Base-by-base conservation (phyloP, 176 grass and related monocot species). In the Urochloa ruziziensis region DNA sequence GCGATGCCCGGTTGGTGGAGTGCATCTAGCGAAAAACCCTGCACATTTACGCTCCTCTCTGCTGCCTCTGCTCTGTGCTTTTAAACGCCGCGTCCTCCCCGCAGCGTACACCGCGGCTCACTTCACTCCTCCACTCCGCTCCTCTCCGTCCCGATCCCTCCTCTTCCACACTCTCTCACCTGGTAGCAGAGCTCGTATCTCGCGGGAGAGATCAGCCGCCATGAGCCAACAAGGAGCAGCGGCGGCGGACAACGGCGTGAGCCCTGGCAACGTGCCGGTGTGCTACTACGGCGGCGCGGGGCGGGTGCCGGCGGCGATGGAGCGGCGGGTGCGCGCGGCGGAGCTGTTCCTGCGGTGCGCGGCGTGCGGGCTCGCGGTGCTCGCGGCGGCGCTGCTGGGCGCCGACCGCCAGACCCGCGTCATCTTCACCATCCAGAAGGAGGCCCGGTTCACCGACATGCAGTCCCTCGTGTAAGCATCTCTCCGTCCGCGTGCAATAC, bases 371-470 rank as follows among this genome's bases (percentile, higher is more conserved):
- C 80, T 95, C 12, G 96, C 89, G 17, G 87, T 86, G 61, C 70
- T 94, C 71, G 87, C 93, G 39, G 91, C 89, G 83, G 91, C 91
- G 59, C 80, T 98, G 27, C 51, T 94, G n/a, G 87, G 32, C 29
- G 67, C 80, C n/a, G 87, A 93, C 78, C 53, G 82, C 40, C 91
- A 98, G 89, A 78, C 90, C 32, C 85, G 67, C 67, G 60, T 27
- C 82, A 68, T 98, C 84, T 90, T 98, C 89, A 90, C 96, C 59
- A n/a, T 95, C 74, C 29, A 90, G 78, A 93, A 85, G 93, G 80
- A 77, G 73, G 96, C 96, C 80, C 88, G 74, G 11, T 98, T 88
- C 89, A 94, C 91, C 54, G 87, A 95, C 67, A 88, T 94, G 89
- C 94, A 95, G 83, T 84, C 91, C 44, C 75, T 98, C 78, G 91